A percentile compares a stretch with the other conserved stretches of the same genome.
phyloP scores from a whole-genome alignment of 495 filamentous ascomycete species.

The Aspergillus leporis region DNA sequence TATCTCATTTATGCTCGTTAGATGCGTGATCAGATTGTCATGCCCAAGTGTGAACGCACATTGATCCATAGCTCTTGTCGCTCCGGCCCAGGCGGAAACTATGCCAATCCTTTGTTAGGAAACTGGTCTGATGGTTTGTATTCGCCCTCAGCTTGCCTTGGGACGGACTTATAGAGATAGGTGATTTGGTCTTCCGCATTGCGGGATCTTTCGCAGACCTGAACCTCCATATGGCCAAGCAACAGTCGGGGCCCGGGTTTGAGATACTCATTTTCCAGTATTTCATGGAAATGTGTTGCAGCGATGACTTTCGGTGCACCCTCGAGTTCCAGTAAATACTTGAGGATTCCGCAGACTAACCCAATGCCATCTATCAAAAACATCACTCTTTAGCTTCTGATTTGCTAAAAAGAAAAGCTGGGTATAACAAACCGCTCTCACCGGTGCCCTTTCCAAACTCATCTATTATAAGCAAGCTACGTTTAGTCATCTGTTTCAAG shows the following conservation, averaged over 20 bases:
- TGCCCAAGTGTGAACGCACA: slow-evolving; percentile 35
- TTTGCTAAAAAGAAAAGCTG: slow-evolving; percentile 3
- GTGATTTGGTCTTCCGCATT: slow-evolving; percentile 74
- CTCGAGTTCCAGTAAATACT: slow-evolving; percentile 63
- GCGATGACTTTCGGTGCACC: slow-evolving; percentile 80
- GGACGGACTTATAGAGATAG: slow-evolving; percentile 75
- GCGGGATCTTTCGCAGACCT: slow-evolving; percentile 58
- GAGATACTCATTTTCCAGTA: slow-evolving; percentile 77
- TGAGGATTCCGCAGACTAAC: slow-evolving; percentile 78
- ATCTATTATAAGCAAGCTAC: slow-evolving; percentile 82
- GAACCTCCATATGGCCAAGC: slow-evolving; percentile 89
- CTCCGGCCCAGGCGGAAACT: slow-evolving; percentile 66
- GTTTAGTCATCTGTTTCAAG: slow-evolving; percentile 72
- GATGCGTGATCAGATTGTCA: background rate
- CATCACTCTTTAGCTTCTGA: background rate
- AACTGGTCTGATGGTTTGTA: background rate
- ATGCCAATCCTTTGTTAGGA: background rate
- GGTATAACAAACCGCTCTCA: slow-evolving; percentile 47
- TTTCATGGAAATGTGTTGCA: slow-evolving; percentile 94
- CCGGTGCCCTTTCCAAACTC: slow-evolving; percentile 97
- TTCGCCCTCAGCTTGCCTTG: background rate
- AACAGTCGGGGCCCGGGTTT: slow-evolving; percentile 55
- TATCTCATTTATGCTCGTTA: slow-evolving; percentile 19
- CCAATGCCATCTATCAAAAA: slow-evolving; percentile 70
- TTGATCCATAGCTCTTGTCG: slow-evolving; percentile 79